Conservation (phyloP, 2,329 filamentous ascomycete genomes). For the Ophiostoma sp. region DNA sequence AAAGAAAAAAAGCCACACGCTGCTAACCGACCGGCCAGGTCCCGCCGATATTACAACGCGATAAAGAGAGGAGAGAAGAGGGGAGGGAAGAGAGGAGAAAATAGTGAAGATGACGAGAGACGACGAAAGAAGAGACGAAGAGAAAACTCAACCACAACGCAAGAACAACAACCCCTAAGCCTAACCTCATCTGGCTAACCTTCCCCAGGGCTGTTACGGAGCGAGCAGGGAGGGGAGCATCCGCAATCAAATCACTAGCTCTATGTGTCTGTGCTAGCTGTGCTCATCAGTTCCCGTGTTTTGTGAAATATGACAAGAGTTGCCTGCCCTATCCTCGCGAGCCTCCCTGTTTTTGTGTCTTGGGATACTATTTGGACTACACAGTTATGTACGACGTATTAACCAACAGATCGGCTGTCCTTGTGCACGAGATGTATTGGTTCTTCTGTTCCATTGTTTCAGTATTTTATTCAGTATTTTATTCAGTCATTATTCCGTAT, state of each 20-base stretch:
- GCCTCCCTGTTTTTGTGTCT: too few species aligned
- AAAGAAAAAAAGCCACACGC: too few species aligned
- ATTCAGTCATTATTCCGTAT: too few species aligned
- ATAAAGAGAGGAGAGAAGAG: too few species aligned
- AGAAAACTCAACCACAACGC: not conserved
- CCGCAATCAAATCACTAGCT: slow-evolving; percentile 7
- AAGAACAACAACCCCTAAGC: not conserved
- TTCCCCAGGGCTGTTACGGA: slow-evolving; percentile 5
- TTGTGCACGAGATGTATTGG: too few species aligned
- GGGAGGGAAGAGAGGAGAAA: not conserved
- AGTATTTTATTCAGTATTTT: not conserved
- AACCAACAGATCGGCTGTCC: too few species aligned
- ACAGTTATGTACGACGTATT: too few species aligned
- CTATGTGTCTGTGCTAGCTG: not conserved
- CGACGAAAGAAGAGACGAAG: not conserved
- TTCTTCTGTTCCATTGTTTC: not conserved
- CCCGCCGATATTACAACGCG: too few species aligned
- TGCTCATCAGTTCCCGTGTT: not conserved
- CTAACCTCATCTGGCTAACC: slow-evolving; percentile 1
- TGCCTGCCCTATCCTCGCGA: too few species aligned
- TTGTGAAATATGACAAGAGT: slow-evolving; percentile 10
- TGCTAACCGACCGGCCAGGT: too few species aligned
- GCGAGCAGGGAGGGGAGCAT: not conserved
- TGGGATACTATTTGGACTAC: too few species aligned
- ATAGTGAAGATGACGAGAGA: not conserved